phyloP scores from a whole-genome alignment of 192 early-diverging fungal species.

The Rhizophagus sp. region DNA sequence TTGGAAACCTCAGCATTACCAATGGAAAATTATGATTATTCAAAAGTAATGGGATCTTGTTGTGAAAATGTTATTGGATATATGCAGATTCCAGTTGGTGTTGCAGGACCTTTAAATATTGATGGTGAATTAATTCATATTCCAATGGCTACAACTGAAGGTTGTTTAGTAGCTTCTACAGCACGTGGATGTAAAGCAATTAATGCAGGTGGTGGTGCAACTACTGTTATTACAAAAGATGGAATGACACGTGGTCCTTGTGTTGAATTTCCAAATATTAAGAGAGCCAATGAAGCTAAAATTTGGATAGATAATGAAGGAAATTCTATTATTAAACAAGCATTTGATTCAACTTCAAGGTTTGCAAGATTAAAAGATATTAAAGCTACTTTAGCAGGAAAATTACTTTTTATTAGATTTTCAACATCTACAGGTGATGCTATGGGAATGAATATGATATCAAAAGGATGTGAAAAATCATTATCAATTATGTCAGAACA shows the following conservation, averaged over 20 bases:
- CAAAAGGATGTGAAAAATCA: conserved; percentile 89
- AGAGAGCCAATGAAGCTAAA: conserved; percentile 65
- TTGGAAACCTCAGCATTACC: conserved; percentile 72
- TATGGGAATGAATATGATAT: conserved; percentile 99
- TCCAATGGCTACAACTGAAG: conserved; percentile 97
- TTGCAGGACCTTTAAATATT: conserved; percentile 85
- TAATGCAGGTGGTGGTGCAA: conserved; percentile 80
- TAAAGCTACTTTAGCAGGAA: conserved; percentile 82
- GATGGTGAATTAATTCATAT: conserved; percentile 82
- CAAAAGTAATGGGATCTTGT: conserved; percentile 86
- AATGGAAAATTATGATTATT: conserved; percentile 85
- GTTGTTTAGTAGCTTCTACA: conserved; percentile 85
- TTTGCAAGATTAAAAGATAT: conserved; percentile 83
- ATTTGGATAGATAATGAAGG: conserved; percentile 75
- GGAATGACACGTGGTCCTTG: conserved; percentile 94
- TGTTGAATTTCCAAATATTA: conserved; percentile 77
- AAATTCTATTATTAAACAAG: conserved; percentile 59
- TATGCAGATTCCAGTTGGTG: conserved; percentile 88
- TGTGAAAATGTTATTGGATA: conserved; percentile 97
- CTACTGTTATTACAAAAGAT: conserved; percentile 75
- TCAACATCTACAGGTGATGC: conserved; percentile 91
- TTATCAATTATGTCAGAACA: conserved; percentile 58
- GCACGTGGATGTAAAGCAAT: conserved; percentile 96
- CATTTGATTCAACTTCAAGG: conserved; percentile 87
- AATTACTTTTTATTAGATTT: conserved; percentile 85